phyloP scores from a whole-genome alignment of 495 filamentous ascomycete species.

The Talaromyces nanjingensis region DNA sequence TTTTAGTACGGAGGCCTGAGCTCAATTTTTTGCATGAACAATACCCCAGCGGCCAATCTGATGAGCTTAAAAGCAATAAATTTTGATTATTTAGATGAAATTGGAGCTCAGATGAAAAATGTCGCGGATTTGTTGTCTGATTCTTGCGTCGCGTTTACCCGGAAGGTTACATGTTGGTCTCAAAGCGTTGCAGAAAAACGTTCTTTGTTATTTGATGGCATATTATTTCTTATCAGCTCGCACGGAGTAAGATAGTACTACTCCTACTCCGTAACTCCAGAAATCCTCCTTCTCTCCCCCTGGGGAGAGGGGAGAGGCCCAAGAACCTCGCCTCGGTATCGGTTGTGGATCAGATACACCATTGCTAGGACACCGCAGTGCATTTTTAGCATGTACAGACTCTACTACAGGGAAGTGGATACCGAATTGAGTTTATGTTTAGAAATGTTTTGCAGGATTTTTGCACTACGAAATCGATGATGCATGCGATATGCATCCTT shows the following conservation, averaged over 20 bases:
- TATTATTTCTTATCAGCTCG: neutral
- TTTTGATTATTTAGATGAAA: neutral
- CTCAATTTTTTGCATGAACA: slow-evolving; percentile 5
- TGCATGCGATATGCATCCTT: neutral
- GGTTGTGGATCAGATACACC: neutral
- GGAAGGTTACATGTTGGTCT: neutral
- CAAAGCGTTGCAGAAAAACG: neutral
- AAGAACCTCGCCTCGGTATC: neutral
- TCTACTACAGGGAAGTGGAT: neutral
- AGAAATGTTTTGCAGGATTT: neutral
- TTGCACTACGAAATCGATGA: neutral
- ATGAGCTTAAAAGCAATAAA: neutral
- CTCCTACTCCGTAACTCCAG: neutral
- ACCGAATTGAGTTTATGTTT: neutral
- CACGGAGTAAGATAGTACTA: neutral
- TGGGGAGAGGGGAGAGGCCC: neutral
- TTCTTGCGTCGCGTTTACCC: neutral
- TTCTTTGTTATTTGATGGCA: neutral
- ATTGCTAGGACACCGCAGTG: neutral
- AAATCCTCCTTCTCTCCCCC: neutral
- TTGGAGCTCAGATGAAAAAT: neutral
- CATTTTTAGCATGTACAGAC: neutral
- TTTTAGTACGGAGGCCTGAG: neutral
- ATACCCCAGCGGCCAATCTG: neutral
- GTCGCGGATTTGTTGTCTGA: neutral